Evolutionary conservation across 352 stramenopile genomes (phyloP).

Genomic region (Blastocystis sp.): DNA sequence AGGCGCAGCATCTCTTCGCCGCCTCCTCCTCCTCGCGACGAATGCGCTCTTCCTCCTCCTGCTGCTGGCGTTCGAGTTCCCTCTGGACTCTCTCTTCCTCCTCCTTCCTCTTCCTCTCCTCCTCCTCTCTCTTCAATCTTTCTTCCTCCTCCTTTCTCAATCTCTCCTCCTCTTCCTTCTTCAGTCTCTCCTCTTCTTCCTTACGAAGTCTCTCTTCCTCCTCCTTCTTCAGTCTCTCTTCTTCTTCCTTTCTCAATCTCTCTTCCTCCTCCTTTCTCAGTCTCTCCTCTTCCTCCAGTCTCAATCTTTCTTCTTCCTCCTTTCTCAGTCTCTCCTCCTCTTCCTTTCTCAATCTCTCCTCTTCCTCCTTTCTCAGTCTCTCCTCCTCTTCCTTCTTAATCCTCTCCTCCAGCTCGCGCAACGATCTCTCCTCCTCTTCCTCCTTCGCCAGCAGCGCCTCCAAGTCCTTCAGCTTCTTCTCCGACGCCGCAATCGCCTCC

Average conservation of each 20-base stretch:
- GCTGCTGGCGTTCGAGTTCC: background rate
- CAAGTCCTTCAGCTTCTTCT: conserved; percentile 44
- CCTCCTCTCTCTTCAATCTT: background rate
- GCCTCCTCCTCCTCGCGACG: conserved; percentile 29
- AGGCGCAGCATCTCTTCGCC: conserved; percentile 60
- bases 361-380: background rate
- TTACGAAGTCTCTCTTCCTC: conserved; percentile 6
- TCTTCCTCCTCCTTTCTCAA: conserved; percentile 12
- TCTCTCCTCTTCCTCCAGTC: conserved; percentile 14
- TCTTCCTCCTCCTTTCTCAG: conserved; percentile 6
- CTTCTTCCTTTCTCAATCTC: conserved; percentile 38
- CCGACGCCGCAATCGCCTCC: conserved; percentile 6
- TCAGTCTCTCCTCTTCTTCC: conserved; percentile 38
- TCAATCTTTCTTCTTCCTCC: background rate
- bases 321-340: conserved; percentile 33
- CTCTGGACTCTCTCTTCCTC: conserved; percentile 22
- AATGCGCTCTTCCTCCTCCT: conserved; percentile 6
- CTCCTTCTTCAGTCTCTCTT: conserved; percentile 4
- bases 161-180: background rate
- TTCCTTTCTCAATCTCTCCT: background rate
- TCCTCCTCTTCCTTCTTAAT: background rate
- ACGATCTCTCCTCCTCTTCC: background rate
- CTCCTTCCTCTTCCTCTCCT: background rate
- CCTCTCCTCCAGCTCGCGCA: background rate
- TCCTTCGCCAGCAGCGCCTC: conserved; percentile 14